Conservation (phyloP, 2,329 filamentous ascomycete species). For the Lachnum nothofagi region DNA sequence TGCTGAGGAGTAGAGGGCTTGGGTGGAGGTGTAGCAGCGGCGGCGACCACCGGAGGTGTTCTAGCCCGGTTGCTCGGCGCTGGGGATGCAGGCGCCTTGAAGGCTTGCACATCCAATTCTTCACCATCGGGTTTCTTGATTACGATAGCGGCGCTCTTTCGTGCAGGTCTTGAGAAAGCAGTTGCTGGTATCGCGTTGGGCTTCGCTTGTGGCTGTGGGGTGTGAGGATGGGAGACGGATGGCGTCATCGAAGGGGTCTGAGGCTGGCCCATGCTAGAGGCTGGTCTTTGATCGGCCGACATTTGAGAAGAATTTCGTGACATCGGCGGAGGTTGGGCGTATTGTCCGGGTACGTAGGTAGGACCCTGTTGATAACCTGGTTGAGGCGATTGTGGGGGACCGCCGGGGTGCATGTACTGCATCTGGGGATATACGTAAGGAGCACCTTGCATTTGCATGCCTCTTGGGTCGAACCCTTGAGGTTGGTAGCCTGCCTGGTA, state of each 20-base stretch:
- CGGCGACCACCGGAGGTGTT: conserved; percentile 60
- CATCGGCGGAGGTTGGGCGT: conserved; percentile 58
- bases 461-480: conserved; percentile 44
- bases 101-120: conserved; percentile 62
- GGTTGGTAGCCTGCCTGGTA: conserved; percentile 49
- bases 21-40: conserved; percentile 73
- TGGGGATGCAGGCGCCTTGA: conserved; percentile 60
- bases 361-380: conserved; percentile 42
- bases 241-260: conserved; percentile 32
- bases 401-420: conserved; percentile 45
- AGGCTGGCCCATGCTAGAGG: conserved; percentile 37
- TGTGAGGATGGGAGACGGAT: conserved; percentile 45
- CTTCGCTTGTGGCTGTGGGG: conserved; percentile 53
- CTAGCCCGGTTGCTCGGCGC: conserved; percentile 51
- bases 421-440: conserved; percentile 41
- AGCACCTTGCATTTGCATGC: conserved; percentile 37
- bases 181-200: conserved; percentile 38
- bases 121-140: conserved; percentile 84
- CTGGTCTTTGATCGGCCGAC: conserved; percentile 52
- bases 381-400: conserved; percentile 42
- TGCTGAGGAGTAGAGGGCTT: conserved; percentile 66
- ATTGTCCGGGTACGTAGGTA: conserved; percentile 32
- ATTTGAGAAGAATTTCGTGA: conserved; percentile 78
- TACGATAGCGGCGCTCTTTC: conserved; percentile 68
- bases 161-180: conserved; percentile 27